Conservation (phyloP, 805 yeast species). For the Candida arabinofermentans region DNA sequence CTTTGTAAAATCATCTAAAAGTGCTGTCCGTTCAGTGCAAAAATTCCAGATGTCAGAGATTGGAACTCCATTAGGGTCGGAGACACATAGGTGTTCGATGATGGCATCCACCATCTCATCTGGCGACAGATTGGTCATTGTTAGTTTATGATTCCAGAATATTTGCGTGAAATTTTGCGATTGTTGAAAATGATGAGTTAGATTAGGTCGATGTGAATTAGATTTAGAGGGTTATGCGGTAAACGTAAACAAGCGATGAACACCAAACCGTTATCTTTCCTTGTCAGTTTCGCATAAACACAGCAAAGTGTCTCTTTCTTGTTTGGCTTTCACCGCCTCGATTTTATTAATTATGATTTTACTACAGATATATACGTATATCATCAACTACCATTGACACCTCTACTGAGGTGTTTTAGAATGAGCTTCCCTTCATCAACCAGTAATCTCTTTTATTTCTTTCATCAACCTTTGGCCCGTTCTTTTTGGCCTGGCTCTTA, state of each 20-base stretch:
- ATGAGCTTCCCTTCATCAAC: constrained; percentile 33
- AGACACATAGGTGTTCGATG: constrained; percentile 34
- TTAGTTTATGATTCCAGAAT: background rate
- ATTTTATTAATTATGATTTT: no score
- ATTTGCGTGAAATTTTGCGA: no score
- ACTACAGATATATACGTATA: background rate
- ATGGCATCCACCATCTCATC: constrained; percentile 31
- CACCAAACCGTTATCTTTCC: no score
- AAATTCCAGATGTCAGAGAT: constrained; percentile 33
- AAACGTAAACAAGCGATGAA: no score
- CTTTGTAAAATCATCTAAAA: constrained; percentile 30
- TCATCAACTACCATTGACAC: background rate
- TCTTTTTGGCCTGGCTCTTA: background rate
- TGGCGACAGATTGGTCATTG: constrained; percentile 23
- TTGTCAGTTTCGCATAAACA: no score
- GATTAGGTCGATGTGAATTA: no score
- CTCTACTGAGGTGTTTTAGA: constrained; percentile 3
- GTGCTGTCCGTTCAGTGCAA: constrained; percentile 10
- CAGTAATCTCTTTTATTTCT: constrained; percentile 33
- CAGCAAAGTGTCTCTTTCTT: background rate
- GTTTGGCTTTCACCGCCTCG: background rate
- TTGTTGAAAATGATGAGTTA: no score
- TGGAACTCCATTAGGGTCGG: constrained; percentile 31
- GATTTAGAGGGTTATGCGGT: no score
- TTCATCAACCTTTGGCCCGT: constrained; percentile 2